Conservation (phyloP, 129 eudicot species). For the Pittosporum tobira region DNA sequence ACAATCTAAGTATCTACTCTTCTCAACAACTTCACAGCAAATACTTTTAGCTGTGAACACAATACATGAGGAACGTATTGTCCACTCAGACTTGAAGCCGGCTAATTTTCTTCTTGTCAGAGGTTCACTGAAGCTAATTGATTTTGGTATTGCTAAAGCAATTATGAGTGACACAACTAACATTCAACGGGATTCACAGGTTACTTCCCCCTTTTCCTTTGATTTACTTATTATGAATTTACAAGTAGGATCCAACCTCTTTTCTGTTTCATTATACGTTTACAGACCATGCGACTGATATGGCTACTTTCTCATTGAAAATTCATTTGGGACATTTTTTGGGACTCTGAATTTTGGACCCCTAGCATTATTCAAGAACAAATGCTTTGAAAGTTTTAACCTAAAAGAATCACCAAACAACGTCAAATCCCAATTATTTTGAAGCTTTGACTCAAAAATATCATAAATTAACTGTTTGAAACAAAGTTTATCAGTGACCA, state of each 20-base stretch:
- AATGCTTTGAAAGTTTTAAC: too few relatives aligned
- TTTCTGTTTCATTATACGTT: too few relatives aligned
- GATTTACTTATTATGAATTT: background rate
- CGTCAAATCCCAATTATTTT: too few relatives aligned
- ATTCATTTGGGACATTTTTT: too few relatives aligned
- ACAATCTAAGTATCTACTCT: slow-evolving; percentile 11
- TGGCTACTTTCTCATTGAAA: too few relatives aligned
- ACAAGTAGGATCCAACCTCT: background rate
- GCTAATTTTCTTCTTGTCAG: slow-evolving; percentile 97
- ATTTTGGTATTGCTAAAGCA: slow-evolving; percentile 98
- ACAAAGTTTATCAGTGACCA: too few relatives aligned
- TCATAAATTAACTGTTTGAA: too few relatives aligned
- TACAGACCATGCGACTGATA: too few relatives aligned
- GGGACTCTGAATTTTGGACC: too few relatives aligned
- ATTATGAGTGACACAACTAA: slow-evolving; percentile 95
- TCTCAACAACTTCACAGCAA: slow-evolving; percentile 56
- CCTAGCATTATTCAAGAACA: too few relatives aligned
- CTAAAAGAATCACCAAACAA: too few relatives aligned
- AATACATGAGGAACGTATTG: slow-evolving; percentile 94
- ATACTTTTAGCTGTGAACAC: slow-evolving; percentile 91
- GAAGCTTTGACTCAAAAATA: too few relatives aligned
- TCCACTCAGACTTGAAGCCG: slow-evolving; percentile 98
- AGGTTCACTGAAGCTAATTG: slow-evolving; percentile 91
- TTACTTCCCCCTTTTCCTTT: slow-evolving; percentile 10
- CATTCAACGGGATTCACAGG: slow-evolving; percentile 99